Percentiles rank a stretch among this genome's conserved stretches.
Evolutionary conservation across 164 flowering plant species (phyloP).

Genomic region (Malania oleifera): DNA sequence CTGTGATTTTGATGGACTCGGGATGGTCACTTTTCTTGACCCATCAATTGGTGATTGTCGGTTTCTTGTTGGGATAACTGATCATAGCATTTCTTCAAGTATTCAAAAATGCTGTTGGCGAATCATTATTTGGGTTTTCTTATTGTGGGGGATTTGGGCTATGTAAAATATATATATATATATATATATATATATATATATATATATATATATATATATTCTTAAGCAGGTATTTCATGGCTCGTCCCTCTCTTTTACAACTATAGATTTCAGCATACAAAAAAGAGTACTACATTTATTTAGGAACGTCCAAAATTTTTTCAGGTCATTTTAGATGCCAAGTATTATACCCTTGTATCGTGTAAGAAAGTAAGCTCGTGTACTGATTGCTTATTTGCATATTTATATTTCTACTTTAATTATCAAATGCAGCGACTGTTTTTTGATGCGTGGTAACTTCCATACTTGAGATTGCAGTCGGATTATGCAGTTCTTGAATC

Average conservation of each 20-base stretch:
- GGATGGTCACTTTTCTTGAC: slow-evolving; percentile 74
- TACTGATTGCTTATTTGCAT: too few species aligned
- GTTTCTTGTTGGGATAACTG: slow-evolving; percentile 76
- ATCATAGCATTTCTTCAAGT: slow-evolving; percentile 22
- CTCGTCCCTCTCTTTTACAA: slow-evolving; percentile 20
- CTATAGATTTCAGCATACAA: slow-evolving; percentile 13
- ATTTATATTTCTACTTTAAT: too few species aligned
- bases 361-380: too few species aligned
- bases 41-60: slow-evolving; percentile 86
- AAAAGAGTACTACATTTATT: slow-evolving; percentile 15
- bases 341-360: neutral
- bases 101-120: neutral
- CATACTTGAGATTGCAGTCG: too few species aligned
- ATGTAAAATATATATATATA: too few species aligned
- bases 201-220: too few species aligned
- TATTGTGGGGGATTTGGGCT: slow-evolving; percentile 21
- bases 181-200: too few species aligned
- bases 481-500: too few species aligned
- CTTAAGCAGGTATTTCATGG: slow-evolving; percentile 23
- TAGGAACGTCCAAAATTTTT: slow-evolving; percentile 11
- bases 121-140: slow-evolving; percentile 11
- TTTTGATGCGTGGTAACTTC: too few species aligned
- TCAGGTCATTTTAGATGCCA: neutral
- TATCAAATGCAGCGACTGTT: too few species aligned
- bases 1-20: slow-evolving; percentile 88